Evolutionary conservation across 768 basidiomycete species (phyloP).

Genomic region (Amanita fuliginea): DNA sequence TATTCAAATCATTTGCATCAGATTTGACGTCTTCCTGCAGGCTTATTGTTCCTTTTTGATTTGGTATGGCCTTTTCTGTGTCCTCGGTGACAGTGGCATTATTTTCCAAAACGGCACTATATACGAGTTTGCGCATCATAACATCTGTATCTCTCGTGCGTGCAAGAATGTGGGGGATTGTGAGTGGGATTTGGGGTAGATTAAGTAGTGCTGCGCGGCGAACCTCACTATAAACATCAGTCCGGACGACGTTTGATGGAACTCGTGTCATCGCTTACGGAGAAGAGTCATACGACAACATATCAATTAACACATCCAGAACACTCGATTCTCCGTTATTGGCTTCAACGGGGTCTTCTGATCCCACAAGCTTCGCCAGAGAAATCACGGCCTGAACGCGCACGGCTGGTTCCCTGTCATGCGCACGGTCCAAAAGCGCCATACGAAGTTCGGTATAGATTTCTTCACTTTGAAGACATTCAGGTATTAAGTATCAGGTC

Average conservation of each 20-base stretch:
- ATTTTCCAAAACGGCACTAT: conserved; percentile 42
- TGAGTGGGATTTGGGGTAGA: conserved; percentile 43
- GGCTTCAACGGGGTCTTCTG: conserved; percentile 52
- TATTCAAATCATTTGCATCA: neutral
- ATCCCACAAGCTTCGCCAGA: conserved; percentile 63
- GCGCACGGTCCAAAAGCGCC: conserved; percentile 57
- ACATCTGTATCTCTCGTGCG: conserved; percentile 76
- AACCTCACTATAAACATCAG: conserved; percentile 52
- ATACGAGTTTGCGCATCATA: conserved; percentile 64
- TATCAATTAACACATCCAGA: conserved; percentile 52
- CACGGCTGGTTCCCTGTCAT: conserved; percentile 70
- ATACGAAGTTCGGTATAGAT: conserved; percentile 52
- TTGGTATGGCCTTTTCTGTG: neutral
- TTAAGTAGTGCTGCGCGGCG: conserved; percentile 71
- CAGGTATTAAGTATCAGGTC: neutral
- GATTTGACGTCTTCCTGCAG: neutral
- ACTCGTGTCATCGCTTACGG: conserved; percentile 37
- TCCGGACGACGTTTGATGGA: neutral
- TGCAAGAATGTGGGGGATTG: conserved; percentile 56
- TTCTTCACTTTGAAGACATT: conserved; percentile 47
- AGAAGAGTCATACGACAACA: conserved; percentile 62
- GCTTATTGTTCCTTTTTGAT: neutral
- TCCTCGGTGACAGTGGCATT: conserved; percentile 19
- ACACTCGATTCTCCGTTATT: conserved; percentile 39
- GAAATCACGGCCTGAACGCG: conserved; percentile 75